Conservation (phyloP, 208 protist genomes). For the Trypanosoma scelopori region DNA sequence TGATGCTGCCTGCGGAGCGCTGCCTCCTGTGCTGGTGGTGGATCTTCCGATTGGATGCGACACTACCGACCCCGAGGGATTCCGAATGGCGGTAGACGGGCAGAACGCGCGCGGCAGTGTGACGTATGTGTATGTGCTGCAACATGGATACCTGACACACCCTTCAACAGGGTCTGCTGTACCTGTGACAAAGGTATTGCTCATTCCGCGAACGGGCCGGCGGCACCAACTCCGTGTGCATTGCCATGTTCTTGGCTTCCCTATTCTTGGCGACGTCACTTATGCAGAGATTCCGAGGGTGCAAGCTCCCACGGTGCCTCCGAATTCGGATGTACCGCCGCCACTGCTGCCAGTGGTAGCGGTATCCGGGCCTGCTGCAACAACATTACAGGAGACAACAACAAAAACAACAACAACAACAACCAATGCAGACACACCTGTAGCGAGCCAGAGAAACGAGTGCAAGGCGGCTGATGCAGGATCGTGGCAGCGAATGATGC, state of each 20-base stretch:
- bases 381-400: neutral
- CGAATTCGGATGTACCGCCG: neutral
- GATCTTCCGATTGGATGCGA: conserved; percentile 61
- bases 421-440: neutral
- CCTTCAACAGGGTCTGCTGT: neutral
- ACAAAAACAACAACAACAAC: neutral
- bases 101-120: conserved; percentile 21
- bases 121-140: conserved; percentile 37
- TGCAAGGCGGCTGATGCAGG: neutral
- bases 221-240: conserved; percentile 90
- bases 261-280: conserved; percentile 80
- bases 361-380: neutral
- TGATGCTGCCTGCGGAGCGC: neutral
- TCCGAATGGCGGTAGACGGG: conserved; percentile 62
- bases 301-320: neutral
- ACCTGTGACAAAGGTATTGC: conserved; percentile 58
- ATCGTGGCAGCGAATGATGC: conserved; percentile 59
- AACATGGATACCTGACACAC: conserved; percentile 19
- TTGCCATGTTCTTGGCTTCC: conserved; percentile 71
- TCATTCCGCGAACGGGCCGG: conserved; percentile 71
- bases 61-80: conserved; percentile 31
- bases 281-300: conserved; percentile 39
- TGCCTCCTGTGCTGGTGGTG: conserved; percentile 22
- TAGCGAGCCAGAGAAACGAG: neutral
- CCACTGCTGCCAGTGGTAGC: too few species aligned